Evolutionary conservation across 2,329 filamentous ascomycete species (phyloP).

Genomic region (Hyphodiscus sp.): DNA sequence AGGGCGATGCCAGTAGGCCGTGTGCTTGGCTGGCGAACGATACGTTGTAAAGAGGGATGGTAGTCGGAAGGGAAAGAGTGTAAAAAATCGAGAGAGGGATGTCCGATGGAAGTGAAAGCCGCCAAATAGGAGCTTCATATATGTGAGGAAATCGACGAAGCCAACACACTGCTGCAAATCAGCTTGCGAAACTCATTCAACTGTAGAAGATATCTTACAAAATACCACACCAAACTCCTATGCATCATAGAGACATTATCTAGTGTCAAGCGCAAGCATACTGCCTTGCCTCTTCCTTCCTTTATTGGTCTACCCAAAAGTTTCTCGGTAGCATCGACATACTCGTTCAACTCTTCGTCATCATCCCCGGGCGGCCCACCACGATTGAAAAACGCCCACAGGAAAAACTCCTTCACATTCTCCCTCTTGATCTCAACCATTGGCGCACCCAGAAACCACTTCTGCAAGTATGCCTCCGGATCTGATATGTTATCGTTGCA

Average conservation of each 20-base stretch:
- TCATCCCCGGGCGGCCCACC: conserved; percentile 37
- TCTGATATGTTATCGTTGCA: conserved; percentile 47
- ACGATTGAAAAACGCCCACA: conserved; percentile 53
- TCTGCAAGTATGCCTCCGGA: conserved; percentile 43
- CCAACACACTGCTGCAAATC: conserved; percentile 23
- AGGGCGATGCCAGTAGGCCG: conserved; percentile 54
- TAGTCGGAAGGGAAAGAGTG: conserved; percentile 49
- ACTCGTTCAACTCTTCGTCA: conserved; percentile 49
- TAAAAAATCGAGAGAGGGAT: conserved; percentile 35
- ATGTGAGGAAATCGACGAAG: conserved; percentile 31
- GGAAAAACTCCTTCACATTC: conserved; percentile 53
- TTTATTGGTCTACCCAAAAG: conserved; percentile 43
- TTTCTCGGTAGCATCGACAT: conserved; percentile 45
- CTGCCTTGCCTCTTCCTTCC: conserved; percentile 45
- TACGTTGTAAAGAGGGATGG: conserved; percentile 39
- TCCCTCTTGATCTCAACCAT: conserved; percentile 47
- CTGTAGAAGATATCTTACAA: conserved; percentile 33
- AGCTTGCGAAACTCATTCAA: conserved; percentile 3
- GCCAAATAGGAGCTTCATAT: conserved; percentile 33
- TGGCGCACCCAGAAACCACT: conserved; percentile 52
- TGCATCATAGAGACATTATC: conserved; percentile 52
- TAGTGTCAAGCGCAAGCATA: conserved; percentile 48
- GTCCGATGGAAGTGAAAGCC: conserved; percentile 44
- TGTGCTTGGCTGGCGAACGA: conserved; percentile 38
- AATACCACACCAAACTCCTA: conserved; percentile 51